A percentile compares a stretch with the other conserved stretches of the same genome.
Conservation (phyloP, 2,329 filamentous ascomycete genomes). For the Xylaria sp. region DNA sequence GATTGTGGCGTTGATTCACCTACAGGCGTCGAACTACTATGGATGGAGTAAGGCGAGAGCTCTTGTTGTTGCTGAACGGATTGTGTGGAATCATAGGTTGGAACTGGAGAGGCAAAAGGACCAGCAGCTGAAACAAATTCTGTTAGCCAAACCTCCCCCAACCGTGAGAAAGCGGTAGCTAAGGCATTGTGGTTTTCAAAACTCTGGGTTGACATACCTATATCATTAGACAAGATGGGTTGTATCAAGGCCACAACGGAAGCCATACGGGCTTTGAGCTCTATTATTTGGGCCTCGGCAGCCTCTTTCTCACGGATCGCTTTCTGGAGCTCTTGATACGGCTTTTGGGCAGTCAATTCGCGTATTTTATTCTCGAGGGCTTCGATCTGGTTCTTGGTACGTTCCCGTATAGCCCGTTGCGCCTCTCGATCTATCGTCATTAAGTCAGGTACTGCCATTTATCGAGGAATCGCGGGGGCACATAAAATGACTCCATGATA, state of each 20-base stretch:
- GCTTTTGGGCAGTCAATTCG: conserved; percentile 81
- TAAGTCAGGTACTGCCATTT: conserved; percentile 20
- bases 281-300: conserved; percentile 81
- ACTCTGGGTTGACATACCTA: conserved; percentile 40
- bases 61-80: conserved; percentile 37
- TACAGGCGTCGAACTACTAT: conserved; percentile 55
- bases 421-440: conserved; percentile 77
- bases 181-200: not conserved
- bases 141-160: conserved; percentile 28
- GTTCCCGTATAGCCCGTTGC: conserved; percentile 84
- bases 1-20: conserved; percentile 54
- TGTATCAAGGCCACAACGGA: conserved; percentile 73
- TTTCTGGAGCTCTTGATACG: conserved; percentile 84
- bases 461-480: not conserved
- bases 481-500: not conserved
- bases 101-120: conserved; percentile 49
- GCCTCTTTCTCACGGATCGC: conserved; percentile 80
- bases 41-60: conserved; percentile 47
- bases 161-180: not conserved
- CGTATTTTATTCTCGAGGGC: conserved; percentile 76
- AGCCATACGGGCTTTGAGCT: conserved; percentile 76
- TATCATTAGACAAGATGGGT: conserved; percentile 60
- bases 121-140: conserved; percentile 45
- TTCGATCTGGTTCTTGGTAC: conserved; percentile 84
- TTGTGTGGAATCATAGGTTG: conserved; percentile 40